Percentiles rank a stretch among this genome's conserved stretches.
Evolutionary conservation across 805 yeast species (phyloP).

Genomic region (Candida ficus): DNA sequence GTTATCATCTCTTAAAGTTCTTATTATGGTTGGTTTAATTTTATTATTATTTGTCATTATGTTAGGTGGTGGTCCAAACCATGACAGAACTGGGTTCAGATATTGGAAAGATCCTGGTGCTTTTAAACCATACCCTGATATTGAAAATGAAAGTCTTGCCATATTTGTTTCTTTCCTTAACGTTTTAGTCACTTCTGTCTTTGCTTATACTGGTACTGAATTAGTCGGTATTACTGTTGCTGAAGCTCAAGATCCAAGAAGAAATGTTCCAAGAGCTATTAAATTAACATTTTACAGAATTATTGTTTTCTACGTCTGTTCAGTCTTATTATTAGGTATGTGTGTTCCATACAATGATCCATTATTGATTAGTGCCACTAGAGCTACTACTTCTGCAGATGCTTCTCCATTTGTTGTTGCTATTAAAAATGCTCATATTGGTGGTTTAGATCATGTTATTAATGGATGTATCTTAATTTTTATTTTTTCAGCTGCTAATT

Average conservation of each 20-base stretch:
- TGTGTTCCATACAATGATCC: conserved; percentile 63
- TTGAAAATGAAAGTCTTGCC: conserved; percentile 41
- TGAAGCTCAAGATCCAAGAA: conserved; percentile 42
- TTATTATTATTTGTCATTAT: conserved; percentile 58
- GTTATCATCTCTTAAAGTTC: conserved; percentile 41
- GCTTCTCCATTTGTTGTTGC: conserved; percentile 88
- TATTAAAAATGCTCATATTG: conserved; percentile 54
- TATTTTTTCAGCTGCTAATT: conserved; percentile 78
- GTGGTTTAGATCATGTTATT: conserved; percentile 65
- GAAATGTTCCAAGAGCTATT: conserved; percentile 42
- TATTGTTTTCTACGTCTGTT: conserved; percentile 58
- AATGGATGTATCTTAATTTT: conserved; percentile 75
- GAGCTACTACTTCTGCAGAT: conserved; percentile 55
- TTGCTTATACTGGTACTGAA: conserved; percentile 69
- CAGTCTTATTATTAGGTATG: conserved; percentile 53
- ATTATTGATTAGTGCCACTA: conserved; percentile 44
- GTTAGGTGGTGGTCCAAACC: conserved; percentile 71
- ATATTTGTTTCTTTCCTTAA: conserved; percentile 46
- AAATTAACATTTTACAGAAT: conserved; percentile 70
- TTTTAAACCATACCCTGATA: conserved; percentile 28
- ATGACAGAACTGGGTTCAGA: conserved; percentile 65
- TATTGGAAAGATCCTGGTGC: conserved; percentile 69
- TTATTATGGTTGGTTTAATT: conserved; percentile 59
- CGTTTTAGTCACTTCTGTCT: conserved; percentile 59
- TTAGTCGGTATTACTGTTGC: conserved; percentile 46